Evolutionary conservation across 805 yeast species (phyloP).

Genomic region (Ogataea haglerorum): DNA sequence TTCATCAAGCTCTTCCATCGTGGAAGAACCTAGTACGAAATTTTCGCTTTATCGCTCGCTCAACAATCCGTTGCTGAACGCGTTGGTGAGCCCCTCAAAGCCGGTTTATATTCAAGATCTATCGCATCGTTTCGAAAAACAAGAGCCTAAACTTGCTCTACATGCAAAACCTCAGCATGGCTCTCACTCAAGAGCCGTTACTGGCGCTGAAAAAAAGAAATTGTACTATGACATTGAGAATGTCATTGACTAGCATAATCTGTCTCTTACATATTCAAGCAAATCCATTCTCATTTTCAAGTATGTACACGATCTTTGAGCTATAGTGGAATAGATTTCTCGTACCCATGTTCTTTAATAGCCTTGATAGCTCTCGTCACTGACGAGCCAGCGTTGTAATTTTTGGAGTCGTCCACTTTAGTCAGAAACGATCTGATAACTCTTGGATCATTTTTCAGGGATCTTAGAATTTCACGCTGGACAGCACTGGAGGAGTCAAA

Average conservation of each 20-base stretch:
- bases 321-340: constrained; percentile 12
- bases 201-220: no score
- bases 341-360: constrained; percentile 20
- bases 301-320: constrained; percentile 1
- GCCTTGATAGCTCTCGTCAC: constrained; percentile 41
- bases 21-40: neutral
- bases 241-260: constrained; percentile 15
- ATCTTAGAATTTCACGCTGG: constrained; percentile 78
- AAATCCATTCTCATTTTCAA: constrained; percentile 1
- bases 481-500: constrained; percentile 86
- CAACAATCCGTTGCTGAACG: constrained; percentile 5
- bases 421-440: constrained; percentile 75
- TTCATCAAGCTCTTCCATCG: neutral
- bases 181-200: no score
- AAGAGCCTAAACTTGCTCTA: constrained; percentile 5
- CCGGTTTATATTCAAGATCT: neutral
- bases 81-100: neutral
- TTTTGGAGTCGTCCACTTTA: constrained; percentile 53
- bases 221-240: constrained; percentile 18
- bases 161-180: no score
- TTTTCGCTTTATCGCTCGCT: constrained; percentile 2
- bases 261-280: neutral
- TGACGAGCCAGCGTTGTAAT: constrained; percentile 56
- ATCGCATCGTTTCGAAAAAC: neutral
- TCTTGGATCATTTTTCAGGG: constrained; percentile 85